Evolutionary conservation across 2,329 filamentous ascomycete species (phyloP).

Genomic region (Fusarium redolens): DNA sequence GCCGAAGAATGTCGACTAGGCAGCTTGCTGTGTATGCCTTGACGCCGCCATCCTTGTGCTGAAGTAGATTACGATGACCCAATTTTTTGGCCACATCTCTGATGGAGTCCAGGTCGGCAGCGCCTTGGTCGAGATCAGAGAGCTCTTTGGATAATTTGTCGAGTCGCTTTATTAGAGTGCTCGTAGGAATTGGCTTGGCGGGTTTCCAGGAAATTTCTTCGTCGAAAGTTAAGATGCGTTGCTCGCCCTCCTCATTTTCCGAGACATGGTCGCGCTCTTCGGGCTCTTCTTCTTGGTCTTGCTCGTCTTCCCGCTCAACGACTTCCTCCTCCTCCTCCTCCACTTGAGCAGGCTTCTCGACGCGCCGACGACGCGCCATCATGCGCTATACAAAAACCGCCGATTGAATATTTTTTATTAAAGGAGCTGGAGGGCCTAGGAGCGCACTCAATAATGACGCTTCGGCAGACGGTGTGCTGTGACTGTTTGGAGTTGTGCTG

Average conservation of each 20-base stretch:
- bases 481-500: conserved; percentile 31
- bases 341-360: conserved; percentile 46
- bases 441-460: not conserved
- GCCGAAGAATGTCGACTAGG: conserved; percentile 89
- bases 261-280: conserved; percentile 30
- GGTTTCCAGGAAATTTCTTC: conserved; percentile 91
- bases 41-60: conserved; percentile 93
- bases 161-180: conserved; percentile 83
- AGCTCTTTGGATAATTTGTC: conserved; percentile 86
- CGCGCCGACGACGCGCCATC: conserved; percentile 54
- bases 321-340: conserved; percentile 46
- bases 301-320: conserved; percentile 42
- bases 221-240: conserved; percentile 76
- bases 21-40: conserved; percentile 90
- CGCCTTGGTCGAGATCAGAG: conserved; percentile 86
- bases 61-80: conserved; percentile 81
- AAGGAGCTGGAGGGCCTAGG: not conserved
- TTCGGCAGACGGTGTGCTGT: conserved; percentile 5
- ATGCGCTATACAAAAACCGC: conserved; percentile 36
- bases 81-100: conserved; percentile 86
- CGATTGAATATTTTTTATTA: not conserved
- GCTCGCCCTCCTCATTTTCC: conserved; percentile 44
- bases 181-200: conserved; percentile 87
- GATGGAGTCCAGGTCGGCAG: conserved; percentile 84
- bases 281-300: conserved; percentile 27